A percentile compares a stretch with the other conserved stretches of the same genome.
Conservation (phyloP, 352 stramenopile genomes). For the Aphanomyces invadans region DNA sequence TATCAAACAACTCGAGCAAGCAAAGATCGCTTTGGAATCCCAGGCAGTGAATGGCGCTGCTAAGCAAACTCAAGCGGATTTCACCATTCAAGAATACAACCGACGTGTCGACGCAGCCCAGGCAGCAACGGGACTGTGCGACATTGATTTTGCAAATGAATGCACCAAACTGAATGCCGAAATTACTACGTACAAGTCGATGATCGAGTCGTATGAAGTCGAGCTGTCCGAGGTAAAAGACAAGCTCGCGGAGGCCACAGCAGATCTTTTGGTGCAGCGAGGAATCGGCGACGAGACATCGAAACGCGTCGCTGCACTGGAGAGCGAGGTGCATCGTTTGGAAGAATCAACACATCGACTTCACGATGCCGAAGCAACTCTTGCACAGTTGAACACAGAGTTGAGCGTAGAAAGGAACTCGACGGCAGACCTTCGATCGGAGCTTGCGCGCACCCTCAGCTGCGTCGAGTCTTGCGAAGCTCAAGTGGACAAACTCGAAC, state of each 20-base stretch:
- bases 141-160: too few relatives aligned
- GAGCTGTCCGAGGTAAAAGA: not conserved
- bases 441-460: not conserved
- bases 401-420: too few relatives aligned
- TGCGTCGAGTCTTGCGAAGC: not conserved
- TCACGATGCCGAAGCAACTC: not conserved
- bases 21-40: not conserved
- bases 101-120: not conserved
- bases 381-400: not conserved
- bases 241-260: not conserved
- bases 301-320: not conserved
- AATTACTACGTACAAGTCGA: not conserved
- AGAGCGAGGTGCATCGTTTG: not conserved
- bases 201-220: conserved; percentile 5
- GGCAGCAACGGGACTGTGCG: too few relatives aligned
- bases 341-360: not conserved
- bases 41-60: not conserved
- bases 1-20: not conserved
- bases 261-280: not conserved
- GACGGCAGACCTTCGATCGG: not conserved
- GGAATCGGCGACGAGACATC: too few relatives aligned
- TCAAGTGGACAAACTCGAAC: not conserved
- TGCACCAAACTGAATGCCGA: not conserved
- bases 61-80: not conserved
- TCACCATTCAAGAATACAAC: not conserved